A percentile compares a stretch with the other conserved stretches of the same genome.
Evolutionary conservation across 208 protist genomes (phyloP).

Genomic region (Trypanosoma cruzi): DNA sequence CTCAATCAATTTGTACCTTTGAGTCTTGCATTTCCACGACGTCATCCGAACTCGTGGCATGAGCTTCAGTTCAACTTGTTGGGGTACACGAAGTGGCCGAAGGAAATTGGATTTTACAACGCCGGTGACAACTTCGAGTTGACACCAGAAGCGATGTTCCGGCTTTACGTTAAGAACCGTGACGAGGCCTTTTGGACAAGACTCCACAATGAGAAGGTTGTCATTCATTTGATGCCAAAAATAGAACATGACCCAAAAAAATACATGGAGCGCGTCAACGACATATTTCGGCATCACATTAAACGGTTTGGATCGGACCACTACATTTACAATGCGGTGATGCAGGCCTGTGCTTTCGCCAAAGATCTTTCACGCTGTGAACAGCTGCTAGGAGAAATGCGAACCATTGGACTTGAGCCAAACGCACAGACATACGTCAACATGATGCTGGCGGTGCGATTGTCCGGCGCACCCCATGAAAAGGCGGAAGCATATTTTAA

Average conservation of each 20-base stretch:
- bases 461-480: conserved; percentile 56
- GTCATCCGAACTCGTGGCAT: conserved; percentile 88
- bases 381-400: conserved; percentile 76
- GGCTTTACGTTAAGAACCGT: conserved; percentile 60
- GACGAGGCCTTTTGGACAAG: conserved; percentile 80
- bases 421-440: conserved; percentile 92
- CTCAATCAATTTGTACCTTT: conserved; percentile 82
- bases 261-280: conserved; percentile 71
- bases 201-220: conserved; percentile 83
- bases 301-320: conserved; percentile 89
- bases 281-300: conserved; percentile 87
- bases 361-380: conserved; percentile 71
- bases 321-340: conserved; percentile 93
- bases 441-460: conserved; percentile 87
- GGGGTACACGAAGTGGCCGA: conserved; percentile 91
- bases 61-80: conserved; percentile 80
- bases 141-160: conserved; percentile 79
- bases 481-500: conserved; percentile 75
- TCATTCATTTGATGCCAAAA: conserved; percentile 79
- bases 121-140: conserved; percentile 92
- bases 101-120: conserved; percentile 92
- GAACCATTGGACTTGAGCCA: conserved; percentile 63
- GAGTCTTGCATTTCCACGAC: conserved; percentile 77
- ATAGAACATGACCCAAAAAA: conserved; percentile 69
- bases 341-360: conserved; percentile 89